These are phyloP conservation scores for Cercophora samala DNA, from an alignment of 495 filamentous ascomycete genomes.

Conservation along the genomic window DNA sequence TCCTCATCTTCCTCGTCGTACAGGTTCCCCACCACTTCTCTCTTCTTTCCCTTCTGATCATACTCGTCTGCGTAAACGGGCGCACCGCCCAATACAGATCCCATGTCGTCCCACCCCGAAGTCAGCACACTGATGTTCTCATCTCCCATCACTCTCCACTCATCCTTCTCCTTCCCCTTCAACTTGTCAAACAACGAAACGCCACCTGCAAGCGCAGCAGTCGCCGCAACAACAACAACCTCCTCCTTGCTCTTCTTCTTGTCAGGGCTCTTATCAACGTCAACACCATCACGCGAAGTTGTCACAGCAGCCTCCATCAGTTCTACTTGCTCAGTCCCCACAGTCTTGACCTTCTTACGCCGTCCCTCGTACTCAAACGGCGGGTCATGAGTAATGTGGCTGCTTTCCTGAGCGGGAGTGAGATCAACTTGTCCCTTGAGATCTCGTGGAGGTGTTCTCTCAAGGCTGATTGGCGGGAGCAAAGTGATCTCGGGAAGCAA, in stretches of 20 bases:
- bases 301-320: conserved; percentile 15
- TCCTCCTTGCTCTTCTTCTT: conserved; percentile 6
- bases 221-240: not conserved
- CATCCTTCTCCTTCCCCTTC: conserved; percentile 3
- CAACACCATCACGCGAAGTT: conserved; percentile 7
- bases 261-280: not conserved
- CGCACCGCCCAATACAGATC: not conserved
- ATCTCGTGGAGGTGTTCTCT: conserved; percentile 6
- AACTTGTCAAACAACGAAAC: not conserved
- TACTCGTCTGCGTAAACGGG: not conserved
- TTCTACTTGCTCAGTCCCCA: conserved; percentile 20
- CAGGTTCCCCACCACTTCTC: conserved; percentile 17
- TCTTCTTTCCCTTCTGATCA: not conserved
- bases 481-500: conserved; percentile 24
- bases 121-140: conserved; percentile 1
- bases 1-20: conserved; percentile 24
- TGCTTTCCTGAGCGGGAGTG: conserved; percentile 36
- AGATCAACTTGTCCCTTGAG: conserved; percentile 26
- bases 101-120: not conserved
- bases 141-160: not conserved
- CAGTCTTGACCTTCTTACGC: conserved; percentile 38
- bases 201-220: not conserved
- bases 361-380: conserved; percentile 37
- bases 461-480: conserved; percentile 25
- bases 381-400: conserved; percentile 39